Conservation (phyloP, 345 rosid genomes). For the Pugionium cornutum region DNA sequence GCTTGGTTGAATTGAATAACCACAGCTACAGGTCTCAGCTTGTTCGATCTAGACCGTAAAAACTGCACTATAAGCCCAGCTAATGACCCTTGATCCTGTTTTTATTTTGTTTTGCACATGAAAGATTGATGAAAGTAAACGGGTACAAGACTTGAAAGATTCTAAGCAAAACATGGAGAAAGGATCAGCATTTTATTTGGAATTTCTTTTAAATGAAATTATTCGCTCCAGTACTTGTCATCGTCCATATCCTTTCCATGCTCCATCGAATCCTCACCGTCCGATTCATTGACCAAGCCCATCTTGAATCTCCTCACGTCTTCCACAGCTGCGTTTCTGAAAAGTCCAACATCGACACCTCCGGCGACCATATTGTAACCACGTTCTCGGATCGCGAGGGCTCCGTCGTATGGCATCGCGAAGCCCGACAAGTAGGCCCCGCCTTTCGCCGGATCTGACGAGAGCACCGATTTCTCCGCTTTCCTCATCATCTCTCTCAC, state of each 20-base stretch:
- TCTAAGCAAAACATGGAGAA: background rate
- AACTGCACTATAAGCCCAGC: constrained; percentile 13
- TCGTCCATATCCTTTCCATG: constrained; percentile 40
- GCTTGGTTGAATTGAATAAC: constrained; percentile 20
- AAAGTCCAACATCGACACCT: constrained; percentile 70
- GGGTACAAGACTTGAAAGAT: background rate
- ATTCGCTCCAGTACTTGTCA: constrained; percentile 50
- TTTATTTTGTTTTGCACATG: background rate
- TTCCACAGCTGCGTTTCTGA: constrained; percentile 64
- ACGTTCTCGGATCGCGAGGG: constrained; percentile 51
- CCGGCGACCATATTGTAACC: constrained; percentile 86
- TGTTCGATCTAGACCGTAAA: constrained; percentile 12
- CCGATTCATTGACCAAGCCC: constrained; percentile 44
- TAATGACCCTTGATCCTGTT: constrained; percentile 3
- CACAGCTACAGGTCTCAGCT: constrained; percentile 14
- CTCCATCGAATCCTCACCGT: constrained; percentile 43
- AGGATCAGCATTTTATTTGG: constrained; percentile 4
- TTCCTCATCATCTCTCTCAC: constrained; percentile 63
- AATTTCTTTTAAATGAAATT: background rate
- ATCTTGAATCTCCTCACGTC: constrained; percentile 74
- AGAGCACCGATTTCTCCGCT: constrained; percentile 72
- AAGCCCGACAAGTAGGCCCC: constrained; percentile 72
- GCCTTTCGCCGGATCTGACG: constrained; percentile 42
- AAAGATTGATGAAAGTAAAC: background rate
- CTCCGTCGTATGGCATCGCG: constrained; percentile 70